Evolutionary conservation across 176 grass and related monocot genomes (phyloP).

Genomic region (Sorghum bicolor): DNA sequence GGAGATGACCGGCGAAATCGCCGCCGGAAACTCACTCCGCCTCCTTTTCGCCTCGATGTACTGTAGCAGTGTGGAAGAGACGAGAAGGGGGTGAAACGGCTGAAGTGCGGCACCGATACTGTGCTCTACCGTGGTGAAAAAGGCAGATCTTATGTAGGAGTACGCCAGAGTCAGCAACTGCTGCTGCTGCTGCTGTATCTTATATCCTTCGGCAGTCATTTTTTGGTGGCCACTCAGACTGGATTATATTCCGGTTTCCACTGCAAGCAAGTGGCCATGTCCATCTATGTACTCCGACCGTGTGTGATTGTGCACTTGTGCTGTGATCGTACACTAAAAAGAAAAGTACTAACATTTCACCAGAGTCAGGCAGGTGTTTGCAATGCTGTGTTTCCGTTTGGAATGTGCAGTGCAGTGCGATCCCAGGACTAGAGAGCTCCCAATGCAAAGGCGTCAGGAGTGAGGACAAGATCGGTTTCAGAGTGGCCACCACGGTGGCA

Average conservation of each 20-base stretch:
- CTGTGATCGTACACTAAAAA: not conserved
- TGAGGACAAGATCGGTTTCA: not conserved
- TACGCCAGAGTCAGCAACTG: slow-evolving; percentile 25
- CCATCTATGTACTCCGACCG: no score
- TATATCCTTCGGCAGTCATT: not conserved
- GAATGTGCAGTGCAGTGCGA: not conserved
- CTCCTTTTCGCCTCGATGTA: no score
- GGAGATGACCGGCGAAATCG: no score
- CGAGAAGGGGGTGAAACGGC: no score
- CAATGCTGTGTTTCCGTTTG: not conserved
- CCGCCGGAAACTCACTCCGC: no score
- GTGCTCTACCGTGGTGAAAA: not conserved
- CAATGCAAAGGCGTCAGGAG: not conserved
- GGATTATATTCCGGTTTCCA: not conserved
- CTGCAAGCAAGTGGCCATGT: not conserved
- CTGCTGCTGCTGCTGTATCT: not conserved
- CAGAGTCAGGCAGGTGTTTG: not conserved
- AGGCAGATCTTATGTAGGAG: not conserved
- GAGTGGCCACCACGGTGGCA: not conserved
- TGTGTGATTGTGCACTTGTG: not conserved
- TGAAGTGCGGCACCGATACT: no score
- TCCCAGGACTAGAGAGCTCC: not conserved
- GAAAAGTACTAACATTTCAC: not conserved
- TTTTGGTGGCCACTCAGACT: not conserved
- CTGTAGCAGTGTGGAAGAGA: no score